phyloP scores from a whole-genome alignment of 1,284 basidiomycete species.

The Acaromyces ingoldii region DNA sequence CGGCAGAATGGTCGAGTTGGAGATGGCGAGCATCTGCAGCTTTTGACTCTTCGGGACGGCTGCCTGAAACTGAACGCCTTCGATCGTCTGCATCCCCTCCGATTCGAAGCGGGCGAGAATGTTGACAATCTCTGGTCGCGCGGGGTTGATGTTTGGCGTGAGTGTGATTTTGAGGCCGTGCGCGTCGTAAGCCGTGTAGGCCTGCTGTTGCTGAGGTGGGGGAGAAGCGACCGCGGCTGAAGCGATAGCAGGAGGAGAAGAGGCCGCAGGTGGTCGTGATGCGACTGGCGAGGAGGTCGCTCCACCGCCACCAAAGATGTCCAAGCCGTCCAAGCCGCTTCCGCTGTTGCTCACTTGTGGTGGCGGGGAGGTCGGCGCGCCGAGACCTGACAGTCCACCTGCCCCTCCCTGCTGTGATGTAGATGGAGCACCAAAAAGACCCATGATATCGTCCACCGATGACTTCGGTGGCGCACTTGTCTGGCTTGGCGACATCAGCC shows the following conservation, averaged over 20 bases:
- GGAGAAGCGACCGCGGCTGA: slow-evolving; percentile 56
- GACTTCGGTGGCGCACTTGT: slow-evolving; percentile 53
- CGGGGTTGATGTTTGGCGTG: slow-evolving; percentile 73
- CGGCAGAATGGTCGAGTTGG: slow-evolving; percentile 70
- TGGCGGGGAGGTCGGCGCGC: slow-evolving; percentile 13
- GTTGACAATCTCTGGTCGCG: slow-evolving; percentile 79
- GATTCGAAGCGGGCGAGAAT: slow-evolving; percentile 81
- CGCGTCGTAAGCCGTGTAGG: slow-evolving; percentile 85
- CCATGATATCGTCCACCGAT: slow-evolving; percentile 82
- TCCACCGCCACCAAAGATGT: slow-evolving; percentile 44
- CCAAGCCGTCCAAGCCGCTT: slow-evolving; percentile 18
- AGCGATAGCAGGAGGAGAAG: slow-evolving; percentile 13
- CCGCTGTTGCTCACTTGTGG: slow-evolving; percentile 11
- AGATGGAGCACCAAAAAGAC: slow-evolving; percentile 65
- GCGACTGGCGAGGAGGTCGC: slow-evolving; percentile 50
- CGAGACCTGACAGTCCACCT: slow-evolving; percentile 23
- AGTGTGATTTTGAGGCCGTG: slow-evolving; percentile 83
- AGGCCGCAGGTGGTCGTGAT: slow-evolving; percentile 56
- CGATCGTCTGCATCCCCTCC: slow-evolving; percentile 55
- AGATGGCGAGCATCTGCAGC: slow-evolving; percentile 96
- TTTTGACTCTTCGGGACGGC: slow-evolving; percentile 99
- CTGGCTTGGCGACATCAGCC: slow-evolving; percentile 4
- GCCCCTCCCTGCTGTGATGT: slow-evolving; percentile 48
- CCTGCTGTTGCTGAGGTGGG: slow-evolving; percentile 48
- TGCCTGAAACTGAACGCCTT: slow-evolving; percentile 83